A percentile compares a stretch with the other conserved stretches of the same genome.
Evolutionary conservation across 164 flowering plant species (phyloP).

Genomic region (Kingdonia uniflora): DNA sequence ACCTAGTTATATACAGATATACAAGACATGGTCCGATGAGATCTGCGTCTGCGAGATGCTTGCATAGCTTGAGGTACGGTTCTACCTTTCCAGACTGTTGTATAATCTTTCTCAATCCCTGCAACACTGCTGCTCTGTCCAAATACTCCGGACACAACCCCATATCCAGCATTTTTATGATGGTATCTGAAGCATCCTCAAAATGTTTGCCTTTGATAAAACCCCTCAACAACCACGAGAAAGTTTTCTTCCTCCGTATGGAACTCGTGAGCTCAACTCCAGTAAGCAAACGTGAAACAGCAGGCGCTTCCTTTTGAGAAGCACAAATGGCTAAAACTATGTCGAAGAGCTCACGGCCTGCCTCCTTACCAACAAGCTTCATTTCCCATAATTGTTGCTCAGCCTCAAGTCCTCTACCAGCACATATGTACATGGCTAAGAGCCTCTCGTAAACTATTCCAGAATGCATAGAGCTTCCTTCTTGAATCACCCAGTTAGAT

Average conservation of each 20-base stretch:
- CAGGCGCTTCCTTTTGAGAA: slow-evolving; percentile 51
- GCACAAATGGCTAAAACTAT: slow-evolving; percentile 89
- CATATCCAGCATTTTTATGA: slow-evolving; percentile 60
- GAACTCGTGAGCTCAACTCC: slow-evolving; percentile 39
- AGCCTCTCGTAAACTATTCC: slow-evolving; percentile 75
- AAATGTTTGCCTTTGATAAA: slow-evolving; percentile 81
- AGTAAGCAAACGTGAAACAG: slow-evolving; percentile 55
- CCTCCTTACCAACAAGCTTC: slow-evolving; percentile 73
- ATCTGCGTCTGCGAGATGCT: slow-evolving; percentile 53
- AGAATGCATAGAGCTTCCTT: slow-evolving; percentile 37
- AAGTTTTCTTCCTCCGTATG: slow-evolving; percentile 44
- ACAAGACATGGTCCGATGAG: slow-evolving; percentile 68
- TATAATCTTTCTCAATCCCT: slow-evolving; percentile 57
- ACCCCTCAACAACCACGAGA: slow-evolving; percentile 83
- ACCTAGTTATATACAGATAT: slow-evolving; percentile 52
- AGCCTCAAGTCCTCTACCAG: slow-evolving; percentile 82
- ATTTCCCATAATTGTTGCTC: slow-evolving; percentile 88
- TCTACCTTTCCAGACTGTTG: slow-evolving; percentile 44
- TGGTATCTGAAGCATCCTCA: slow-evolving; percentile 58
- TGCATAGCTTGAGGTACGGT: slow-evolving; percentile 66
- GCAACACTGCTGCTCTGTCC: slow-evolving; percentile 77
- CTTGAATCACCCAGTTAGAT: slow-evolving; percentile 61
- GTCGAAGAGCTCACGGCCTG: slow-evolving; percentile 64
- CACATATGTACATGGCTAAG: slow-evolving; percentile 85
- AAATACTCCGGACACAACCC: slow-evolving; percentile 66